A percentile compares a stretch with the other conserved stretches of the same genome.
These are phyloP conservation scores for Fusarium xyrophilum DNA, from an alignment of 2,329 filamentous ascomycete genomes.

Conservation along the genomic window DNA sequence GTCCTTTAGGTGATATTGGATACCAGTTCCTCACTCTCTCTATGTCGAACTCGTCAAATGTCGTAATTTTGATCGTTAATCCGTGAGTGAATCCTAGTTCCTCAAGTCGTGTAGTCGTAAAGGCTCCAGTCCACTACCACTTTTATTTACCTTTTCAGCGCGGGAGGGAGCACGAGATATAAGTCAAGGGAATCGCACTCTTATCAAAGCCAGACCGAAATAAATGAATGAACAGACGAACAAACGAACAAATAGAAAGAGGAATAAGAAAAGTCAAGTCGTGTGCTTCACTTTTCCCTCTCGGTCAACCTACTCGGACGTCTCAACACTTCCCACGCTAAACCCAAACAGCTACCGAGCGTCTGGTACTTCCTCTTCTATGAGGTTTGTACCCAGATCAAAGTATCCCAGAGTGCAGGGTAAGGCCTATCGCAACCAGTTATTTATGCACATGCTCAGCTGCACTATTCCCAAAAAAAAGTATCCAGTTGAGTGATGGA, in stretches of 20 bases:
- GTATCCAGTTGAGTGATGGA: conserved; percentile 24
- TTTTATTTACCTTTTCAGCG: neutral
- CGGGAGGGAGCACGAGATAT: conserved; percentile 11
- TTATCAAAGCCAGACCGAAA: neutral
- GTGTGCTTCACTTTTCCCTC: conserved; percentile 28
- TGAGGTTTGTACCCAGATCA: fast-evolving
- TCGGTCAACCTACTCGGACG: conserved; percentile 41
- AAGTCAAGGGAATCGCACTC: conserved; percentile 5
- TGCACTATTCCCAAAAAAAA: conserved; percentile 27
- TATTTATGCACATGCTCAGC: conserved; percentile 38
- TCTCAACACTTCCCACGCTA: conserved; percentile 30
- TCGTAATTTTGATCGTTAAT: conserved; percentile 8
- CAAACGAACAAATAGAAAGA: neutral
- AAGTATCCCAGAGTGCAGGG: conserved; percentile 22
- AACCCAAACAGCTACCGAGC: conserved; percentile 39
- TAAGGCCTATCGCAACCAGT: conserved; percentile 29
- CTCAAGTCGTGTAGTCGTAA: neutral
- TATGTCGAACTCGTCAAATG: neutral
- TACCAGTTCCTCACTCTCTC: neutral
- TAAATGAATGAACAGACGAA: neutral
- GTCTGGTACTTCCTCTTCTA: neutral
- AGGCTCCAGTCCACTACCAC: neutral
- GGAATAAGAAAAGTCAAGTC: conserved; percentile 10
- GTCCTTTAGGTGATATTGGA: neutral
- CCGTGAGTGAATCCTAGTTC: neutral